A percentile compares a stretch with the other conserved stretches of the same genome.
phyloP scores from a whole-genome alignment of 2,329 filamentous ascomycete genomes.

The Fusarium avenaceum region DNA sequence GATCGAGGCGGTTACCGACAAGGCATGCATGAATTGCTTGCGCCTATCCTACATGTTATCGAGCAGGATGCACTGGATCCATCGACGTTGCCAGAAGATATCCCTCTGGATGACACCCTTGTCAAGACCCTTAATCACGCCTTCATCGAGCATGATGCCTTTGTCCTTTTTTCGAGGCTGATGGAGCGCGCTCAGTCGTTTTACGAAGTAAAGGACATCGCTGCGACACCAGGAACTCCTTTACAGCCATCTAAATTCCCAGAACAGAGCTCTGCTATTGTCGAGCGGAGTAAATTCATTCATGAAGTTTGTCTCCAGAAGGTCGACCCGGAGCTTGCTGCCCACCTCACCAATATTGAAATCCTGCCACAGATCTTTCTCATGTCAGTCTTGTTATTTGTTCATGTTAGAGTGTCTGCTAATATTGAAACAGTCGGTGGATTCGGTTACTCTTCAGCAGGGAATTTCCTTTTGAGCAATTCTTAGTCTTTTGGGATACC shows the following conservation, averaged over 20 bases:
- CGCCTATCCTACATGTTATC: slow-evolving; percentile 87
- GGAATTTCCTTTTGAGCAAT: slow-evolving; percentile 90
- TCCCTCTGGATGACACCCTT: slow-evolving; percentile 66
- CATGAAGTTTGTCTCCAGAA: slow-evolving; percentile 84
- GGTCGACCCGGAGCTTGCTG: slow-evolving; percentile 85
- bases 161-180: slow-evolving; percentile 83
- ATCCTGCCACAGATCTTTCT: slow-evolving; percentile 97
- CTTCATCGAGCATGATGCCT: slow-evolving; percentile 92
- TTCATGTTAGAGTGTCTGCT: neutral
- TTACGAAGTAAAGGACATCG: slow-evolving; percentile 74
- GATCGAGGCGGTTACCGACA: slow-evolving; percentile 92
- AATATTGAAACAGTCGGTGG: slow-evolving; percentile 77
- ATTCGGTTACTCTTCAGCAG: slow-evolving; percentile 91
- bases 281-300: slow-evolving; percentile 87
- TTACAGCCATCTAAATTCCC: slow-evolving; percentile 40
- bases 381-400: slow-evolving; percentile 70
- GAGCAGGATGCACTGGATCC: slow-evolving; percentile 82
- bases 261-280: slow-evolving; percentile 70
- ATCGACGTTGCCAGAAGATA: slow-evolving; percentile 51
- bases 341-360: slow-evolving; percentile 85
- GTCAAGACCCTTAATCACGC: slow-evolving; percentile 75
- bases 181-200: slow-evolving; percentile 91
- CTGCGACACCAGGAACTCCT: slow-evolving; percentile 31
- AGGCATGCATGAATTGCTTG: slow-evolving; percentile 97
- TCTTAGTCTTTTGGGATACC: slow-evolving; percentile 89